Conservation (phyloP, 352 stramenopile species). For the Vaucheria bursata region DNA sequence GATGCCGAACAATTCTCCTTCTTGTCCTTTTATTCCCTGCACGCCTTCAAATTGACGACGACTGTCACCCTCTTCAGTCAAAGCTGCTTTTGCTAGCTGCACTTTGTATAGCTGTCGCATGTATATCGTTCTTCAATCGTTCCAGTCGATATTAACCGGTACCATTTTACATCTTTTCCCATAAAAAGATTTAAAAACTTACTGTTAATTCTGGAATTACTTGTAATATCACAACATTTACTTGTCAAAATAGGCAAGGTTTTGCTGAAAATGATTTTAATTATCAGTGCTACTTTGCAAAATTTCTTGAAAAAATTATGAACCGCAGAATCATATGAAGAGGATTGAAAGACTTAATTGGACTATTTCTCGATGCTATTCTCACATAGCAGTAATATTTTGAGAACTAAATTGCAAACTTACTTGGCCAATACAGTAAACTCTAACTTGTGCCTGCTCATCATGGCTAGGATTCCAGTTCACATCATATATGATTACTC, state of each 20-base stretch:
- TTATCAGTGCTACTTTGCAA: too few relatives aligned
- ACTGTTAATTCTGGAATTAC: too few relatives aligned
- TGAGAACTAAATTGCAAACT: background rate
- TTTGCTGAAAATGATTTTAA: too few relatives aligned
- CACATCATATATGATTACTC: constrained; percentile 87
- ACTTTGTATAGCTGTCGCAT: constrained; percentile 58
- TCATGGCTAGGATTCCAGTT: constrained; percentile 79
- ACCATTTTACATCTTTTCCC: constrained; percentile 74
- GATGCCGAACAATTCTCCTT: constrained; percentile 48
- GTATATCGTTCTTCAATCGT: constrained; percentile 91
- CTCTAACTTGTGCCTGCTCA: constrained; percentile 72
- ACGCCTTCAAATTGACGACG: constrained; percentile 41
- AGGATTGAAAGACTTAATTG: too few relatives aligned
- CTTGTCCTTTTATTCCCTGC: constrained; percentile 36
- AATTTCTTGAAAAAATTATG: too few relatives aligned
- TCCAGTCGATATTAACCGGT: constrained; percentile 76
- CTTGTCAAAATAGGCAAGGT: too few relatives aligned
- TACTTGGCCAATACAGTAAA: constrained; percentile 81
- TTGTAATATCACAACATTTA: too few relatives aligned
- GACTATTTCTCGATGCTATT: too few relatives aligned
- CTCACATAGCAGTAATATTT: too few relatives aligned
- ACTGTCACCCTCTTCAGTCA: constrained; percentile 12
- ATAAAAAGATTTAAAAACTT: too few relatives aligned
- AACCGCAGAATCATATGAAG: too few relatives aligned
- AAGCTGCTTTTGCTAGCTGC: constrained; percentile 39